Conservation (phyloP, 2,329 filamentous ascomycete species). For the Cytospora leucostoma region DNA sequence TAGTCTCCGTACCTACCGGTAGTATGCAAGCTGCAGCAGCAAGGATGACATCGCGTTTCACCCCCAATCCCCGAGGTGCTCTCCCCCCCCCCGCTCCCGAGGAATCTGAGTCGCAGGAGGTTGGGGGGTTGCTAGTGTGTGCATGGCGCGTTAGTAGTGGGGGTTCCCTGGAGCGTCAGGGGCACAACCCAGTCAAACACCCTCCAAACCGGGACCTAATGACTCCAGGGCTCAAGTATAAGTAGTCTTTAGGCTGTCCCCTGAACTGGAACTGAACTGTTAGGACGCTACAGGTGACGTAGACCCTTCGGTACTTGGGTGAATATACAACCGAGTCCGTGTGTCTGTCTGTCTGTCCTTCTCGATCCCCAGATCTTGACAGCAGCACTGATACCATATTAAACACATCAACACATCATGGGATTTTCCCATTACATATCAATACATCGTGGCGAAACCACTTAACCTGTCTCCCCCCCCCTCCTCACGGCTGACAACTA, state of each 20-base stretch:
- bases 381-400: too few relatives aligned
- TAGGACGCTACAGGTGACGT: background rate
- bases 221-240: too few relatives aligned
- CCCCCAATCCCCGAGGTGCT: too few relatives aligned
- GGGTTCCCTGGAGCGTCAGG: background rate
- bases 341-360: background rate
- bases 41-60: conserved; percentile 16
- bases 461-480: background rate
- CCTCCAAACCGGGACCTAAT: background rate
- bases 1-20: too few relatives aligned
- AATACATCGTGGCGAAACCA: background rate
- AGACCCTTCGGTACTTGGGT: background rate
- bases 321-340: background rate
- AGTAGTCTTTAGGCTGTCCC: too few relatives aligned
- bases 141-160: background rate
- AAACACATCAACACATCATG: background rate
- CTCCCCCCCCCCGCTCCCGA: too few relatives aligned
- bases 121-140: background rate
- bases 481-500: background rate
- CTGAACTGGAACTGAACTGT: background rate
- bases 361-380: background rate
- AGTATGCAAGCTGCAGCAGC: conserved; percentile 2
- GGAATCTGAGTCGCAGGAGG: background rate
- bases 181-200: background rate
- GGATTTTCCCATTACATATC: background rate